Evolutionary conservation across 2,329 filamentous ascomycete species (phyloP), one percentile per base, ranked within the genome.

Genomic region (Neofusicoccum sp.): DNA sequence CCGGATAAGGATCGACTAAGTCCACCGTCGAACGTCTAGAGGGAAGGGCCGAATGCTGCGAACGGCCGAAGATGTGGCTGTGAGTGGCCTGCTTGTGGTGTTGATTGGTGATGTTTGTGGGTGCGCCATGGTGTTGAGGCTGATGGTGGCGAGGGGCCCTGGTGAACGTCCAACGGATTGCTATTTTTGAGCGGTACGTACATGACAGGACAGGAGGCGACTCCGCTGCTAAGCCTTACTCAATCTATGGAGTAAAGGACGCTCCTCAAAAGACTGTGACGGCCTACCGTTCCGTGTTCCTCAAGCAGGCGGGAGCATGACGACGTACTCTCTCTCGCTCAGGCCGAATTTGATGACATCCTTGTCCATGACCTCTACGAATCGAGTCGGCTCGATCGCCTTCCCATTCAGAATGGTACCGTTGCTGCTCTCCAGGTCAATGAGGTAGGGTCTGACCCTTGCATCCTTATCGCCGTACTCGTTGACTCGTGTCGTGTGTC

Each of bases 401-500:
- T 90, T 86, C 34, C 86, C 87, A 70, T 98, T 97, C 65, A 99
- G 79, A 61, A 78, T 82, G 2, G 93, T 97, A 36, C 95, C 93
- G 73, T 98, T 97, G 48, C 90, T 90, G 68, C 91, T 96, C 68
- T 97, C 93, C 51, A 99, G 78, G 75, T 99, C 95, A 65, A 99
- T 91, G 7, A 98, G 74, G 76, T 98, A 99, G 0, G 93, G 93
- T 77, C 78, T 81, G 28, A 83, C 80, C 62, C 73, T 88, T 24
- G 90, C 91, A 61, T 88, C 82, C 70, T 87, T 89, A 71, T 97
- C 93, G 24, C 92, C 93, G 71, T 85, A 96, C 75, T 97, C 91
- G 67, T 96, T 91, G 63, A 85, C 85, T 75, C 89, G 92, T 69
- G 91, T 89, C 20, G 89, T 85, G 71, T 91, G 88, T 38, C 95